A percentile compares a stretch with the other conserved stretches of the same genome.
Conservation (phyloP, 2,329 filamentous ascomycete species). For the Ophiostoma sp. region DNA sequence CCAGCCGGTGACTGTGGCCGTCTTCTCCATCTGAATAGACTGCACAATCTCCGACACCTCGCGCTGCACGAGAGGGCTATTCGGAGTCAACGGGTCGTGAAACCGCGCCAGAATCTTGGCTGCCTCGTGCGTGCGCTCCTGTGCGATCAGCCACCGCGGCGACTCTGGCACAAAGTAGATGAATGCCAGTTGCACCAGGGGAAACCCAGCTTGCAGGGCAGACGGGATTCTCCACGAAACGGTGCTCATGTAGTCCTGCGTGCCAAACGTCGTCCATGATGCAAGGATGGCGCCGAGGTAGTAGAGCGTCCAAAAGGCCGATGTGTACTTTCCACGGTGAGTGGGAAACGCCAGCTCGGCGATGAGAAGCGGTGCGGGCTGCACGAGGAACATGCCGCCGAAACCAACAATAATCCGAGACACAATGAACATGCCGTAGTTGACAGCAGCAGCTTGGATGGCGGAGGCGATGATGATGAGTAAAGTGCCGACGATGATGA, state of each 20-base stretch:
- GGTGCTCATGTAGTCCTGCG: neutral
- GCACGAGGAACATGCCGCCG: neutral
- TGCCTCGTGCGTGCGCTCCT: conserved; percentile 47
- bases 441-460: neutral
- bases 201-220: neutral
- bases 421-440: neutral
- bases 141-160: neutral
- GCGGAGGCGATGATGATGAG: conserved; percentile 47
- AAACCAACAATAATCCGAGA: neutral
- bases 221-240: neutral
- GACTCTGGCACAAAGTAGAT: neutral
- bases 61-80: neutral
- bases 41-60: conserved; percentile 35
- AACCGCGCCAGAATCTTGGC: conserved; percentile 45
- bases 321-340: neutral
- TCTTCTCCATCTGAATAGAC: conserved; percentile 50
- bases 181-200: conserved; percentile 41
- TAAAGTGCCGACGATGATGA: conserved; percentile 46
- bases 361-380: neutral
- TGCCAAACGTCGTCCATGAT: neutral
- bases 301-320: neutral
- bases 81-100: neutral
- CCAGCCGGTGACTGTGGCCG: conserved; percentile 36
- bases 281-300: neutral
- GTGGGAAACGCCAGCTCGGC: neutral